Conservation (phyloP, 345 rosid species). For the Clarkia xantiana region DNA sequence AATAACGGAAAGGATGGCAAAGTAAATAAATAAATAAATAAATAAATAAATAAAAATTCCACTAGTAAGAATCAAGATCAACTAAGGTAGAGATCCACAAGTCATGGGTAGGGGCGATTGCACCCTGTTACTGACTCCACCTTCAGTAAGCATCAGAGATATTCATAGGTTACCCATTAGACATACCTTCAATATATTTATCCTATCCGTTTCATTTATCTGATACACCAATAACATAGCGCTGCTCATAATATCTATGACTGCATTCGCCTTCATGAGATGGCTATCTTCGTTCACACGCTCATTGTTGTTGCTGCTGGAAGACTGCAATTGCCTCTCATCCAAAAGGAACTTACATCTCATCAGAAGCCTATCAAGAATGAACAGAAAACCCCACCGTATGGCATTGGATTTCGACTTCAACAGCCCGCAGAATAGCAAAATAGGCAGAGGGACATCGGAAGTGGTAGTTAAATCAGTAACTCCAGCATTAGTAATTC, state of each 20-base stretch:
- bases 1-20: no score
- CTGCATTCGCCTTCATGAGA: conserved; percentile 88
- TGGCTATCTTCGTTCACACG: conserved; percentile 32
- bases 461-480: conserved; percentile 49
- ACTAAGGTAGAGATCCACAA: no score
- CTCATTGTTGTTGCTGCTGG: conserved; percentile 25
- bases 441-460: conserved; percentile 65
- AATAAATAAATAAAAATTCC: background rate
- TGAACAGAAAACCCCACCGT: conserved; percentile 80
- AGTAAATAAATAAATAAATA: background rate
- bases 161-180: conserved; percentile 8
- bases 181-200: conserved; percentile 88
- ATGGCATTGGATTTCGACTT: conserved; percentile 62
- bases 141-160: background rate
- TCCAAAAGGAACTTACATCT: conserved; percentile 85
- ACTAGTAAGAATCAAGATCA: background rate
- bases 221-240: conserved; percentile 77
- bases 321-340: conserved; percentile 60
- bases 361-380: conserved; percentile 94
- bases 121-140: no score
- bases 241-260: conserved; percentile 88
- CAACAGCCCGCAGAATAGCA: conserved; percentile 84
- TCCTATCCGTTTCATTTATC: conserved; percentile 77
- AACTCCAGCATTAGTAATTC: conserved; percentile 59
- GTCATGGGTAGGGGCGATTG: no score